phyloP scores from a whole-genome alignment of 495 filamentous ascomycete species.

The Aspergillus campestris region DNA sequence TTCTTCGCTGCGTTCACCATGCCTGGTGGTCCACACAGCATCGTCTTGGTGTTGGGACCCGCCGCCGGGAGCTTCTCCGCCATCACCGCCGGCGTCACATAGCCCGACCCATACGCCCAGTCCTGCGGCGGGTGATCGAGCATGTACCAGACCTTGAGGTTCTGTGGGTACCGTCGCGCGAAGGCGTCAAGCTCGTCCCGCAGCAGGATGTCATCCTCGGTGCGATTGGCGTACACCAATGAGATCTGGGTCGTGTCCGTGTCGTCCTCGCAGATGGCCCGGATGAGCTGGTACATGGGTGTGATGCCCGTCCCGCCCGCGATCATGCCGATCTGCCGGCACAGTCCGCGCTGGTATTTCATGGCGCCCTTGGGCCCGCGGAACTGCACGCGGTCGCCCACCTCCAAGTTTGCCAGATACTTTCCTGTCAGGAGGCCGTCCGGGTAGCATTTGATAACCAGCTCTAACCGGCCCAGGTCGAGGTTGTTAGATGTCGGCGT shows the following conservation, averaged over 20 bases:
- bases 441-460: slow-evolving; percentile 43
- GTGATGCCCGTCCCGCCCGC: slow-evolving; percentile 18
- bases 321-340: slow-evolving; percentile 33
- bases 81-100: slow-evolving; percentile 10
- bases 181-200: slow-evolving; percentile 37
- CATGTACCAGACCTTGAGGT: slow-evolving; percentile 33
- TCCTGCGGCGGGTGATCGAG: slow-evolving; percentile 12
- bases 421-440: slow-evolving; percentile 37
- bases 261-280: slow-evolving; percentile 38
- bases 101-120: too few relatives aligned
- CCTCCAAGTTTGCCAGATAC: slow-evolving; percentile 34
- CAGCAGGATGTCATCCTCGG: slow-evolving; percentile 24
- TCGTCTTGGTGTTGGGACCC: slow-evolving; percentile 22
- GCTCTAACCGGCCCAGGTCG: slow-evolving; percentile 36
- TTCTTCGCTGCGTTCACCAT: slow-evolving; percentile 34
- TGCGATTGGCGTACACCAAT: slow-evolving; percentile 33
- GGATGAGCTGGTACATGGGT: slow-evolving; percentile 43
- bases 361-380: slow-evolving; percentile 39
- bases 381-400: slow-evolving; percentile 33
- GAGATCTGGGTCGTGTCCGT: slow-evolving; percentile 34
- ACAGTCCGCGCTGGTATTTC: slow-evolving; percentile 22
- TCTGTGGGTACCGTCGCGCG: slow-evolving; percentile 20
- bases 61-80: slow-evolving; percentile 14
- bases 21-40: slow-evolving; percentile 36
- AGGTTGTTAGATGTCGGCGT: slow-evolving; percentile 46